Evolutionary conservation across 192 early-diverging fungal species (phyloP), one percentile per base, ranked within the genome.

Genomic region (Umbelopsis sp.): DNA sequence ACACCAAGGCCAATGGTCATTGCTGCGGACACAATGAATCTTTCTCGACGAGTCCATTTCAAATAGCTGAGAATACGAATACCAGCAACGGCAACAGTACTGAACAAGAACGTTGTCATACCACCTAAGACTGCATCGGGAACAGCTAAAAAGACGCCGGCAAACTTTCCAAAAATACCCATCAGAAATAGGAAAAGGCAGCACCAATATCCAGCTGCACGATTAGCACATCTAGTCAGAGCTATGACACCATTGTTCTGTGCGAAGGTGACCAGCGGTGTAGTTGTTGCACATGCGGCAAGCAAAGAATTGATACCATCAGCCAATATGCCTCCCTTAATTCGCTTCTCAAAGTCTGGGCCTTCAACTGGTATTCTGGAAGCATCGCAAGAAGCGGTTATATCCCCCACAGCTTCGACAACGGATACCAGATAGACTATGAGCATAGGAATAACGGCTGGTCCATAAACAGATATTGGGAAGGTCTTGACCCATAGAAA

Each of bases 201-300:
- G 50, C 85, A 86, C 73, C 80, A 80, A 46, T 84, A 86, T 7
- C 85, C 85, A 22, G 85, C 85, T 51, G 71, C 64, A 30, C 79
- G 76, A 64, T 85, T 86, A 58, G 85, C 85, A 35, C 85, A 86
- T 50, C 85, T 72, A 18, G 85, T 86, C 27, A 86, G 55, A 3
- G 85, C 82, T 46, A 86, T 86, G 74, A 86, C 78, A 44, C 85
- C 85, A 61, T 86, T 86, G 71, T 86, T 86, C 30, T 86, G 85
- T 35, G 85, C 85, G 45, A 84, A 86, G 23, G 85, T 86, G 9
- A 73, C 71, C 46, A 86, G 79, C n/a, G 85, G 85, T 33, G 80
- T 79, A 51, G 78, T 86, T 58, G 85, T 82, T 45, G 69, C 70
- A 6, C 75, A 33, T 0, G 82, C 79, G 1, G 85, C 76, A 2